Conservation (phyloP, 257 asterid genomes). For the Nemophila menziesii region DNA sequence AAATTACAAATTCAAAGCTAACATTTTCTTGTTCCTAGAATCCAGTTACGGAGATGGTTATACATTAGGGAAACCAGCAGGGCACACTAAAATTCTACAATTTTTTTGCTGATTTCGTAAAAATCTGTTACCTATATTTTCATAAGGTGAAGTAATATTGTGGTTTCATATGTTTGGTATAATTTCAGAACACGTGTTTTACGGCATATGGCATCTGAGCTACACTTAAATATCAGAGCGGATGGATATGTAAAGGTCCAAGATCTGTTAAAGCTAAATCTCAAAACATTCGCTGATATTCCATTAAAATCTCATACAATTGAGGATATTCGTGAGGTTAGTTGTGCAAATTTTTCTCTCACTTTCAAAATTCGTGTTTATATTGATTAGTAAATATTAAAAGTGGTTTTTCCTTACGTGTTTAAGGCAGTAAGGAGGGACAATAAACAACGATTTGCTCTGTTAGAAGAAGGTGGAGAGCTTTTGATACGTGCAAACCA, state of each 20-base stretch:
- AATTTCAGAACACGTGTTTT: constrained; percentile 62
- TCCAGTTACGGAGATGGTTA: too few species aligned
- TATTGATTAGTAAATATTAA: neutral
- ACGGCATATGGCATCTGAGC: constrained; percentile 85
- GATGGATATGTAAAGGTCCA: constrained; percentile 88
- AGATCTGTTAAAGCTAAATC: constrained; percentile 62
- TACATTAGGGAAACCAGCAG: too few species aligned
- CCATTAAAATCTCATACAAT: constrained; percentile 55
- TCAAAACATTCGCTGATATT: constrained; percentile 64
- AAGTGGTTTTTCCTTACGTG: neutral
- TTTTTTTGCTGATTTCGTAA: too few species aligned
- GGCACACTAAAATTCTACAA: too few species aligned
- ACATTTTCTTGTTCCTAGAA: too few species aligned
- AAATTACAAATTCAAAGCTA: too few species aligned
- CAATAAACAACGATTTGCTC: constrained; percentile 76
- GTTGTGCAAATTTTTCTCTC: constrained; percentile 8
- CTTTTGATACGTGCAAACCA: constrained; percentile 90
- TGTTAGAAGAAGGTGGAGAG: constrained; percentile 76
- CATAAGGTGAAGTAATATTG: neutral
- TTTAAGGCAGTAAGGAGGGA: constrained; percentile 69
- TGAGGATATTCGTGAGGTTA: constrained; percentile 76
- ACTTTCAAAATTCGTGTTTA: neutral
- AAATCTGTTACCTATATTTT: neutral
- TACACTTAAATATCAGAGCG: constrained; percentile 66
- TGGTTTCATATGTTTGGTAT: constrained; percentile 1